phyloP scores from a whole-genome alignment of 371 early-diverging fungal genomes.

The Syncephalastrum sp. region DNA sequence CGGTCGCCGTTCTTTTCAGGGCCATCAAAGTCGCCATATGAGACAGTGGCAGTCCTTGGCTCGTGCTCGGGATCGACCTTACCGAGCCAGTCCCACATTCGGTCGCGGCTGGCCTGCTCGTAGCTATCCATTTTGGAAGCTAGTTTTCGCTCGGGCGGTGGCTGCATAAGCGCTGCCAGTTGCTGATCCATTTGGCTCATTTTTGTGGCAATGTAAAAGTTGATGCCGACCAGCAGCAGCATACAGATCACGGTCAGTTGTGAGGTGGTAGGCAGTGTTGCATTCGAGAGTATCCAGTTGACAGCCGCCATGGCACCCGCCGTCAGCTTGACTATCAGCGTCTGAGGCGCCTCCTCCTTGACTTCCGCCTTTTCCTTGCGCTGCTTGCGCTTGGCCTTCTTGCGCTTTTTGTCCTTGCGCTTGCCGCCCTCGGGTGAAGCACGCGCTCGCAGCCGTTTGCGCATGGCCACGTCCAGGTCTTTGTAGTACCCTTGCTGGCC shows the following conservation, averaged over 20 bases:
- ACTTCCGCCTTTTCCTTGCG: constrained; percentile 1
- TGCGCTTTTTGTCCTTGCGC: constrained; percentile 4
- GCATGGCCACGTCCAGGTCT: constrained; percentile 52
- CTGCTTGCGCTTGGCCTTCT: background rate
- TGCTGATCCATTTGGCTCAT: constrained; percentile 38
- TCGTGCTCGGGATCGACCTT: constrained; percentile 27
- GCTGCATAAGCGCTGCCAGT: constrained; percentile 11
- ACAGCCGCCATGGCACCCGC: constrained; percentile 1
- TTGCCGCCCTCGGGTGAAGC: constrained; percentile 1
- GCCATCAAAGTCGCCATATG: constrained; percentile 4
- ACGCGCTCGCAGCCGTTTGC: constrained; percentile 2
- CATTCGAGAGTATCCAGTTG: constrained; percentile 14
- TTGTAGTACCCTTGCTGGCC: constrained; percentile 63
- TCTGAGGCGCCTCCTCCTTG: background rate
- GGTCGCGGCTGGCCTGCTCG: constrained; percentile 6
- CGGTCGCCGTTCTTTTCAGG: constrained; percentile 10
- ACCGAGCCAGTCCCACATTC: constrained; percentile 34
- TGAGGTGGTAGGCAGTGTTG: constrained; percentile 17
- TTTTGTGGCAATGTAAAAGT: constrained; percentile 38
- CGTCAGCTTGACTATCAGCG: background rate
- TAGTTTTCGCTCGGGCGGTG: too few species aligned
- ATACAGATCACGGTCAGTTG: constrained; percentile 36
- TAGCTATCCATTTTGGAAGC: too few species aligned
- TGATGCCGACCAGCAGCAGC: constrained; percentile 33
- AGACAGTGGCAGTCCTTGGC: constrained; percentile 5